Evolutionary conservation across 176 grass and related monocot genomes (phyloP), one percentile per base, ranked within the genome.

Genomic region (Urochloa ruziziensis): DNA sequence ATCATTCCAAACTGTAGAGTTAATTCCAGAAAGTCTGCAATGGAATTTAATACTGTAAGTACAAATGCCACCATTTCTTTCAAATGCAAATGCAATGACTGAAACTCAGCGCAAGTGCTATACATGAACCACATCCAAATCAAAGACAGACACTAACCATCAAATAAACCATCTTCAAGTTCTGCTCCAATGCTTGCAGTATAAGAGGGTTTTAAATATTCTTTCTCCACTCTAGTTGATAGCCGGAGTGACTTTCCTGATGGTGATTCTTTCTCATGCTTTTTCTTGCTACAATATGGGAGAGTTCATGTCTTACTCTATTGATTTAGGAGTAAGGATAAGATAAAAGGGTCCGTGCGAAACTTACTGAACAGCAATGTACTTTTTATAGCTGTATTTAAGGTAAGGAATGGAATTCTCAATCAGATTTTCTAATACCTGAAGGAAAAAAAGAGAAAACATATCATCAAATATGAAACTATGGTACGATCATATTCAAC

Each of bases 1-100:
- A 99, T 99, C 96, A 99, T 96, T 78, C 96, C 96, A 78, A 99
- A 99, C 70, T 99, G 93, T 86, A 96, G 91, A 87, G 96, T 85
- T 67, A 99, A 53, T 88, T 99, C 89, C 34, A 99, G 88, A 89
- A 90, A 94, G 87, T 99, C 93, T 98, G 85, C 54, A 84, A 49
- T 56, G 39, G 60, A 70, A 70, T 79, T 67, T 40, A 54, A 87
- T 43, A 77, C 27, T 58, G 67, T 70, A 78, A 85, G 79, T n/a
- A 52, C n/a, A 68, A 43, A 88, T 34, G 12, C 2, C 73, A 35
- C 42, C 35, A 52, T 68, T 59, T 59, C 56, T 52, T 51, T 70
- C 72, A 63, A 56, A 3, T 19, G 46, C 46, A 67, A 72, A 71
- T 74, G 33, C 23, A 17, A 80, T 77, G 61, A 48, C 18, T 39